Percentiles rank a stretch among this genome's conserved stretches.
phyloP scores from a whole-genome alignment of 2,329 filamentous ascomycete genomes.

The Neonectria faginata region DNA sequence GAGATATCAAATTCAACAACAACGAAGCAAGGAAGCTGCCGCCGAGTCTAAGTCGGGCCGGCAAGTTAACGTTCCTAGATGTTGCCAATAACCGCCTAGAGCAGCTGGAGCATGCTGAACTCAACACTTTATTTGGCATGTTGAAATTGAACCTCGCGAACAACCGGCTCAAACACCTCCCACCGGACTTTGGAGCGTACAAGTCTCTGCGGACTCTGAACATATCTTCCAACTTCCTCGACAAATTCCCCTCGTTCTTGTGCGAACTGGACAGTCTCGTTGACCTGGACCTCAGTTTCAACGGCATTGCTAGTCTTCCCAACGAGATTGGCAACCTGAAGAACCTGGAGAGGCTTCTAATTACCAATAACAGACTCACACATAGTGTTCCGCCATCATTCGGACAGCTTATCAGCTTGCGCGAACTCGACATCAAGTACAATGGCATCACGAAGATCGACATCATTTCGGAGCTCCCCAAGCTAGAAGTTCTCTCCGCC shows the following conservation, averaged over 20 bases:
- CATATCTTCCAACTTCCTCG: conserved; percentile 92
- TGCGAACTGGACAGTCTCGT: conserved; percentile 85
- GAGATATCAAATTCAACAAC: conserved; percentile 95
- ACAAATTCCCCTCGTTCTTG: conserved; percentile 85
- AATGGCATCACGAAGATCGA: conserved; percentile 92
- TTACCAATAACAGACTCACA: conserved; percentile 91
- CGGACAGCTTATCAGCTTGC: conserved; percentile 78
- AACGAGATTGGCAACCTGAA: conserved; percentile 81
- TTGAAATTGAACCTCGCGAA: conserved; percentile 94
- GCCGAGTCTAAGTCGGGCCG: conserved; percentile 83
- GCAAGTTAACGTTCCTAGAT: conserved; percentile 86
- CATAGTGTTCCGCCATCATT: conserved; percentile 81
- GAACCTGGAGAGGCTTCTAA: conserved; percentile 88
- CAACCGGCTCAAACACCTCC: conserved; percentile 84
- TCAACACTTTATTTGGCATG: conserved; percentile 79
- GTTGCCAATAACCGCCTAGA: conserved; percentile 95
- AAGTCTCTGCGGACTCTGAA: conserved; percentile 84
- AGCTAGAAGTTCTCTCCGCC: conserved; percentile 86
- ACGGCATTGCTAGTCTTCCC: conserved; percentile 83
- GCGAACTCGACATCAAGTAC: conserved; percentile 94
- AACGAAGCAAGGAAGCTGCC: conserved; percentile 92
- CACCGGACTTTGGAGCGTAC: conserved; percentile 85
- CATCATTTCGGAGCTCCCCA: conserved; percentile 83
- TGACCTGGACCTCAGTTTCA: conserved; percentile 97
- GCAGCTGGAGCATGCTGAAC: conserved; percentile 84